Evolutionary conservation across 75 land plant genomes (phyloP), one percentile per base, ranked within the genome.

Genomic region (Pinus albicaulis): DNA sequence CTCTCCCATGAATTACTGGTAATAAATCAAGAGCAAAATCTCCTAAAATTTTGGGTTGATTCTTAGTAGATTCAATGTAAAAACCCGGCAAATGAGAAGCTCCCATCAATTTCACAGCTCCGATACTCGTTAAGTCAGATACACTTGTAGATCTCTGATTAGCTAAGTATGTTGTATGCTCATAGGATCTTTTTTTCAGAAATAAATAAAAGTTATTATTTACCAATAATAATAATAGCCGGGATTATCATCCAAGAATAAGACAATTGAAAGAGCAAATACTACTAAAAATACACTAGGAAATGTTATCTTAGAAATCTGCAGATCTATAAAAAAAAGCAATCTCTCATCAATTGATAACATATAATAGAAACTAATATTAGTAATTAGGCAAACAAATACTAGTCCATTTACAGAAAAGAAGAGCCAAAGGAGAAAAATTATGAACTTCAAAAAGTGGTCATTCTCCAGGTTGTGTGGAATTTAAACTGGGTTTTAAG

Each of bases 341-440:
- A 2, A 20, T n/a, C 6, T 19, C 34, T 6, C 15, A 64, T 17
- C 26, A 28, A 34, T 64, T 64, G 38, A 64, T 17, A 64, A 12
- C 15, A 31, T 7, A 34, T 16, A 64, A 34, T 34, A 17, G 2
- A 31, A 64, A 34, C 6, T 64, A 20, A 64, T 34, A 66, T 28
- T 68, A n/a, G 48, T 41, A 41, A 68, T 68, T 41, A 41, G 71
- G 48, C 48, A 68, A 68, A 68, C 44, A 68, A 36, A 41, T 0
- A 41, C 3, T 68, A 41, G 48, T 13, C 15, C 38, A 20, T 41
- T 68, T 56, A 24, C 19, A 41, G 13, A 86, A 88, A 86, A 86
- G 93, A 19, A 91, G 89, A 31, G 89, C 93, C 91, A 80, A 91
- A 88, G 22, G 88, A 84, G 74, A 86, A 81, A 61, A 88, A 88